Evolutionary conservation across 148 eudicot species (phyloP).

Genomic region (Camellia lanceoleosa): DNA sequence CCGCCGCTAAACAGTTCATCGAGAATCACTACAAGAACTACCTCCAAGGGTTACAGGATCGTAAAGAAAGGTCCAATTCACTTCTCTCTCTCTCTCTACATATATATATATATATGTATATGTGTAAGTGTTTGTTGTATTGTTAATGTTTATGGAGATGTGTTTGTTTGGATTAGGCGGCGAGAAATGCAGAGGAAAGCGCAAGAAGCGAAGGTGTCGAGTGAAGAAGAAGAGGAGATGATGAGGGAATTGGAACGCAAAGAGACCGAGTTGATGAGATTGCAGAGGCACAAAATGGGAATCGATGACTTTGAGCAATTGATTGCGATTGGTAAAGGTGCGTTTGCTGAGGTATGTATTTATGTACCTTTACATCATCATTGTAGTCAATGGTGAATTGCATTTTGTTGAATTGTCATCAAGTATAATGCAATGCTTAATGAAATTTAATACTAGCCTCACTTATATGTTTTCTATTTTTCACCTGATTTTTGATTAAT

Average conservation of each 20-base stretch:
- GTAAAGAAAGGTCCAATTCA: conserved; percentile 20
- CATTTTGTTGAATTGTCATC: neutral
- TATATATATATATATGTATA: neutral
- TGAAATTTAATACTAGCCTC: no score
- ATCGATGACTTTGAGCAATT: conserved; percentile 72
- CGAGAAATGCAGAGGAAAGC: conserved; percentile 56
- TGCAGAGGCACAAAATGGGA: conserved; percentile 74
- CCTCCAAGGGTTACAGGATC: conserved; percentile 26
- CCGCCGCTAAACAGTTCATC: conserved; percentile 26
- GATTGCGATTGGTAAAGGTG: conserved; percentile 71
- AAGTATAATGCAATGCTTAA: neutral
- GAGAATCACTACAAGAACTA: conserved; percentile 29
- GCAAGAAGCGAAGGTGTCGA: conserved; percentile 52
- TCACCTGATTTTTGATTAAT: neutral
- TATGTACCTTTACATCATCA: neutral
- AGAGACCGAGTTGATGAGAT: conserved; percentile 69
- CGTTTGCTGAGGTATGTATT: conserved; percentile 62
- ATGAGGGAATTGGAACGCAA: conserved; percentile 55
- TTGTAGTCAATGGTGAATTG: neutral
- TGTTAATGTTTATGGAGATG: neutral
- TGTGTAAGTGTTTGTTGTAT: neutral
- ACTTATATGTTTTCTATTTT: no score
- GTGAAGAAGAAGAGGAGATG: conserved; percentile 66
- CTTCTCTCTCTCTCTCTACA: neutral
- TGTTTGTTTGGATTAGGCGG: conserved; percentile 33